Conservation (phyloP, 805 yeast species). For the Isabelozyma gotoi region DNA sequence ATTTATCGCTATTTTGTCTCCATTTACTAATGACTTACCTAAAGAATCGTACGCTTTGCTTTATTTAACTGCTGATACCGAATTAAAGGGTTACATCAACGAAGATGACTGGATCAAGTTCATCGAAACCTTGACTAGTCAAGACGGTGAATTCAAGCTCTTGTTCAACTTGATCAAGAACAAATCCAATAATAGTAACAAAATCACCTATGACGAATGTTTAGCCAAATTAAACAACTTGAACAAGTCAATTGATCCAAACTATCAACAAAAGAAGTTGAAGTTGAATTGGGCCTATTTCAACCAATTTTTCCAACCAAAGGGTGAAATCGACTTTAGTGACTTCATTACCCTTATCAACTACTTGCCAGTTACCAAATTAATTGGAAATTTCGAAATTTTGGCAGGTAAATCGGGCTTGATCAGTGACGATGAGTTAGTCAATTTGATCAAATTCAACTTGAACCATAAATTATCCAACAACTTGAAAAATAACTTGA, state of each 20-base stretch:
- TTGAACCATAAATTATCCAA: constrained; percentile 41
- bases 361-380: constrained; percentile 45
- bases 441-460: constrained; percentile 32
- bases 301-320: constrained; percentile 39
- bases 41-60: constrained; percentile 49
- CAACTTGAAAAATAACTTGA: constrained; percentile 35
- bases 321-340: constrained; percentile 34
- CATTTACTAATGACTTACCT: constrained; percentile 41
- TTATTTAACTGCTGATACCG: constrained; percentile 77
- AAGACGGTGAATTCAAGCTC: constrained; percentile 30
- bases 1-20: constrained; percentile 38
- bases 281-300: constrained; percentile 46
- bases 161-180: constrained; percentile 21
- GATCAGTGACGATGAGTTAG: constrained; percentile 29
- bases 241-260: constrained; percentile 41
- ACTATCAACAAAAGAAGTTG: constrained; percentile 38
- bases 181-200: constrained; percentile 10
- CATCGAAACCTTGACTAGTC: constrained; percentile 45
- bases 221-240: constrained; percentile 31
- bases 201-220: constrained; percentile 34
- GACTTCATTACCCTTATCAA: constrained; percentile 42
- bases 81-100: constrained; percentile 64
- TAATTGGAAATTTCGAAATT: constrained; percentile 43
- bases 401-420: constrained; percentile 30
- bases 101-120: constrained; percentile 74